phyloP scores from a whole-genome alignment of 441 rosid genomes.

The Melastoma candidum region DNA sequence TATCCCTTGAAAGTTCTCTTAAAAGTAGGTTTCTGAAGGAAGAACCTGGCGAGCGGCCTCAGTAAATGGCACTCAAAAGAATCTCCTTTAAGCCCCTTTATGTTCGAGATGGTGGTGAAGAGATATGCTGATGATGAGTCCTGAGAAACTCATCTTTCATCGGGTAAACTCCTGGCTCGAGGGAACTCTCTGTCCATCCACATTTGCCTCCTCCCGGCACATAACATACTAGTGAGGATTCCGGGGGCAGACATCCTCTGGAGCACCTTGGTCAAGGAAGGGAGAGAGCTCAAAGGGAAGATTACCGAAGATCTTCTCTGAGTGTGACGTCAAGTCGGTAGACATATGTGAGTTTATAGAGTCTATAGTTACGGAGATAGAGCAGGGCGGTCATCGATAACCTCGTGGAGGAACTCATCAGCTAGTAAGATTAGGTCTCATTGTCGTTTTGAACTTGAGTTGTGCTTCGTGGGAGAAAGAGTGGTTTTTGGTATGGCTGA shows the following conservation, averaged over 20 bases:
- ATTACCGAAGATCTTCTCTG: slow-evolving; percentile 30
- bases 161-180: slow-evolving; percentile 37
- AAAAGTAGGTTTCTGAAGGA: slow-evolving; percentile 39
- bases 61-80: slow-evolving; percentile 22
- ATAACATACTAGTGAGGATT: slow-evolving; percentile 34
- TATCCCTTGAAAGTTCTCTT: slow-evolving; percentile 53
- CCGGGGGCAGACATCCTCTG: slow-evolving; percentile 43
- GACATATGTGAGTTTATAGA: slow-evolving; percentile 47
- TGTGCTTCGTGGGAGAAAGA: too few relatives aligned
- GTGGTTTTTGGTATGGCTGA: too few relatives aligned
- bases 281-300: slow-evolving; percentile 32
- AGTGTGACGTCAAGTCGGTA: slow-evolving; percentile 41
- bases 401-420: slow-evolving; percentile 45
- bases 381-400: slow-evolving; percentile 53
- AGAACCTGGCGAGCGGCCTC: slow-evolving; percentile 13
- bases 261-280: slow-evolving; percentile 32
- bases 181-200: slow-evolving; percentile 35
- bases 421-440: slow-evolving; percentile 11
- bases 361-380: slow-evolving; percentile 50
- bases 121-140: slow-evolving; percentile 43
- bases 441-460: neutral
- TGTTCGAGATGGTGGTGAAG: slow-evolving; percentile 70
- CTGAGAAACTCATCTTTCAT: slow-evolving; percentile 71
- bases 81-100: slow-evolving; percentile 25
- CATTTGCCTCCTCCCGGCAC: slow-evolving; percentile 27